phyloP scores from a whole-genome alignment of 1,284 basidiomycete species.

The Mycena sp. region DNA sequence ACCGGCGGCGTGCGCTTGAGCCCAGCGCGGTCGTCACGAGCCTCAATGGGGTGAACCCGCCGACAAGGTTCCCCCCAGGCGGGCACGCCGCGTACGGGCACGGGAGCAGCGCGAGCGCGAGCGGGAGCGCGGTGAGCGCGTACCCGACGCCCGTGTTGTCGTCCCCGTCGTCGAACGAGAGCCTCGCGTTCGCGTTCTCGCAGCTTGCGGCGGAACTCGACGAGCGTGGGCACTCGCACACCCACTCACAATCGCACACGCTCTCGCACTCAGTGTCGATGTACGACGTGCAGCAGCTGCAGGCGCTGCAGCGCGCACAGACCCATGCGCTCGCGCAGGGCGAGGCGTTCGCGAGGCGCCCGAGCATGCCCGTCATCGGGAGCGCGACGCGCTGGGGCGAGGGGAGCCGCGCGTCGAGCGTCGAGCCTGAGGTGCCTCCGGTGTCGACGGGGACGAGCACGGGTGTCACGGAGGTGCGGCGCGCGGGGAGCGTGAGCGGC shows the following conservation, averaged over 20 bases:
- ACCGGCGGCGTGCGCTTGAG: constrained; percentile 25
- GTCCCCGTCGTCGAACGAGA: constrained; percentile 29
- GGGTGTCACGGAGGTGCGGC: constrained; percentile 21
- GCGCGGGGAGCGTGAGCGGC: constrained; percentile 8
- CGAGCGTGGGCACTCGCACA: not conserved
- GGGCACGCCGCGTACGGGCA: not conserved
- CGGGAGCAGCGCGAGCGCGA: constrained; percentile 13
- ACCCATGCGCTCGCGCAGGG: not conserved
- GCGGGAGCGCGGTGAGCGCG: constrained; percentile 10
- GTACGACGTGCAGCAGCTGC: not conserved
- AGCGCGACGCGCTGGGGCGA: constrained; percentile 9
- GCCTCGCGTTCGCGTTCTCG: constrained; percentile 23
- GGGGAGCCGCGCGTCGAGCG: constrained; percentile 20
- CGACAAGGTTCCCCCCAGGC: too few species aligned
- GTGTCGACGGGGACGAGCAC: not conserved
- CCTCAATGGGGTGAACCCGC: constrained; percentile 26
- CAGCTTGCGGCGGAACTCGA: constrained; percentile 14
- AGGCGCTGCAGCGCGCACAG: not conserved
- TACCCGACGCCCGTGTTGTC: constrained; percentile 20
- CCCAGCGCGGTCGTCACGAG: constrained; percentile 25
- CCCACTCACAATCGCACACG: not conserved
- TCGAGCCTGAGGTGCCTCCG: constrained; percentile 5
- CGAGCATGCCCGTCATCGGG: constrained; percentile 28
- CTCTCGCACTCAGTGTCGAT: constrained; percentile 28
- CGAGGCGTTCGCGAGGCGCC: constrained; percentile 14